These are phyloP conservation scores for Physcomitrium patens DNA, from an alignment of 225 moss, liverwort and hornwort species.

Conservation along the genomic window DNA sequence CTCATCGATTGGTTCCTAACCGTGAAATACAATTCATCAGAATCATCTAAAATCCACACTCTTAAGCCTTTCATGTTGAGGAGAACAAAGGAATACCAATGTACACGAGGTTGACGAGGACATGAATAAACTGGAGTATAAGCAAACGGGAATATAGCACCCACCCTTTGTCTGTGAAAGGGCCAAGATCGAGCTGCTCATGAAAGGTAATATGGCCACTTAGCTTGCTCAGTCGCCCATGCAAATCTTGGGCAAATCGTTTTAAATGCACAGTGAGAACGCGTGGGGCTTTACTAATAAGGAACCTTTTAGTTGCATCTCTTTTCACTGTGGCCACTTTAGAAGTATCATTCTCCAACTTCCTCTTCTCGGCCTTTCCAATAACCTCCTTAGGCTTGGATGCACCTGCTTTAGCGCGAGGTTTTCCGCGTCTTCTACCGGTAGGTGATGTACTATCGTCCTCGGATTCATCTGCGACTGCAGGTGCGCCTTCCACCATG, in stretches of 20 bases:
- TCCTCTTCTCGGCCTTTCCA: slow-evolving; percentile 4
- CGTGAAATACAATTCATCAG: background rate
- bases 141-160: background rate
- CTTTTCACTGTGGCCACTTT: slow-evolving; percentile 65
- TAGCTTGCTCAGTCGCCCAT: slow-evolving; percentile 84
- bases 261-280: slow-evolving; percentile 88
- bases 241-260: slow-evolving; percentile 89
- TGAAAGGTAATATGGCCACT: slow-evolving; percentile 77
- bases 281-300: slow-evolving; percentile 79
- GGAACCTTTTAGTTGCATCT: slow-evolving; percentile 72
- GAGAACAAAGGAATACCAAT: background rate
- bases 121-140: background rate
- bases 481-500: slow-evolving; percentile 20
- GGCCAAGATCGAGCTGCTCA: slow-evolving; percentile 80
- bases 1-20: background rate
- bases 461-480: slow-evolving; percentile 7
- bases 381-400: slow-evolving; percentile 9
- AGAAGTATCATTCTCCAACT: slow-evolving; percentile 29
- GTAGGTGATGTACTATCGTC: slow-evolving; percentile 14
- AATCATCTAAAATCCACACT: background rate
- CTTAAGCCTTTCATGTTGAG: background rate
- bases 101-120: background rate
- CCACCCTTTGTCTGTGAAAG: slow-evolving; percentile 79
- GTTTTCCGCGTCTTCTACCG: slow-evolving; percentile 29
- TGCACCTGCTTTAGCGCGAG: slow-evolving; percentile 11